Base-by-base conservation (phyloP, 192 early-diverging fungal genomes). In the Linnemannia zychae region DNA sequence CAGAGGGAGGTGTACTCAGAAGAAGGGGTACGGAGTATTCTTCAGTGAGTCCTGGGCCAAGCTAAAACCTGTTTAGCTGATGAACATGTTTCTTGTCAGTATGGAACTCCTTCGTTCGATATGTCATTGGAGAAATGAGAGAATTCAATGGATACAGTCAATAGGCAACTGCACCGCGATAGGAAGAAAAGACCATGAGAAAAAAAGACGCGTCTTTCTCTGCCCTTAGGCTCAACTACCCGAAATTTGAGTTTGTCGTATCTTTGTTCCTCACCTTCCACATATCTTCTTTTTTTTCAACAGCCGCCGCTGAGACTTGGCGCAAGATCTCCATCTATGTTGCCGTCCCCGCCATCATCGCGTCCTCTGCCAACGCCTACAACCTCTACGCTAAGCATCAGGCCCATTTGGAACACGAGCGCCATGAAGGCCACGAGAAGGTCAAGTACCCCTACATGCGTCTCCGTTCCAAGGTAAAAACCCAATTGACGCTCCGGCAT, bases 291-390 rank as follows among this genome's bases (percentile, higher is more conserved):
- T 52, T 11, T 36, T 24, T 36, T 53, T 73, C 50, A 28, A 69
- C 67, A 87, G 85, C 38, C 24, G 73, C 79, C 33, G 63, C 79
- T 34, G 46, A 77, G 53, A 65, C 74, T 37, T 87, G 85, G 85
- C 80, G 74, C 52, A 87, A 87, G 47, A 72, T 87, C 22, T 77
- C 85, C 18, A 38, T 87, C 46, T 81, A 74, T 34, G 79, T 78
- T 52, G 73, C 71, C 68, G n/a, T 72, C 12, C 72, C 80, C 57
- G 75, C 71, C 28, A 28, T 87, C 37, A 0, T 74, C 33, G 36
- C 73, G 18, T 40, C 79, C 52, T 28, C 75, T 18, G 69, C 60
- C 37, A 87, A 87, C 57, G 75, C 85, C 33, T 53, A 75, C 44
- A 76, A 73, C 53, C 77, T 87, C 65, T 63, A 67, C n/a, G 44